These are phyloP conservation scores for Leccinum olivaceopallidum DNA, from an alignment of 768 basidiomycete genomes.

Conservation along the genomic window DNA sequence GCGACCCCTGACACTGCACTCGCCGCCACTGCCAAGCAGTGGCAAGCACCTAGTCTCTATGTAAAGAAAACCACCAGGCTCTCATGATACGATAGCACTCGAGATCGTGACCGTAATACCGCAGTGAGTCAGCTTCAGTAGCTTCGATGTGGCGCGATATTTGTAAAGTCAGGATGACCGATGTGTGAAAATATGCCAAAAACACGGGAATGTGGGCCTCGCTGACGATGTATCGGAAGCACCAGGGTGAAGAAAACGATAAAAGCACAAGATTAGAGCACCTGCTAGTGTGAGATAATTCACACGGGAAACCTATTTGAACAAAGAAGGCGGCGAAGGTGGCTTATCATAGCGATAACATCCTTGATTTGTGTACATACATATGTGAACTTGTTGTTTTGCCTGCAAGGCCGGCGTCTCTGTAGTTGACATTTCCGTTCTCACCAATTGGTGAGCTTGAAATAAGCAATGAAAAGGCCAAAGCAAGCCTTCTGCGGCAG, in stretches of 20 bases:
- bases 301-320: background rate
- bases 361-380: background rate
- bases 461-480: background rate
- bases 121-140: too few relatives aligned
- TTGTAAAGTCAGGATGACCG: background rate
- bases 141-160: too few relatives aligned
- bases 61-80: background rate
- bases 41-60: background rate
- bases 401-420: background rate
- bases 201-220: too few relatives aligned
- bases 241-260: too few relatives aligned
- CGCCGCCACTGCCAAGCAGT: background rate
- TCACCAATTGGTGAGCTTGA: background rate
- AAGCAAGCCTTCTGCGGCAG: background rate
- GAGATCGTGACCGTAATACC: too few relatives aligned
- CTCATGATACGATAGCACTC: background rate
- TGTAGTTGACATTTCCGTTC: background rate
- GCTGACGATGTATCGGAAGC: too few relatives aligned
- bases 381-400: background rate
- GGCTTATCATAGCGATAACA: background rate
- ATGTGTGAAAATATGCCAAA: too few relatives aligned
- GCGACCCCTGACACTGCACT: constrained; percentile 5
- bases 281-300: background rate
- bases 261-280: background rate
- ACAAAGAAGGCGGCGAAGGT: background rate